phyloP scores from a whole-genome alignment of 1,284 basidiomycete genomes.

The Sporisorium scitamineum region DNA sequence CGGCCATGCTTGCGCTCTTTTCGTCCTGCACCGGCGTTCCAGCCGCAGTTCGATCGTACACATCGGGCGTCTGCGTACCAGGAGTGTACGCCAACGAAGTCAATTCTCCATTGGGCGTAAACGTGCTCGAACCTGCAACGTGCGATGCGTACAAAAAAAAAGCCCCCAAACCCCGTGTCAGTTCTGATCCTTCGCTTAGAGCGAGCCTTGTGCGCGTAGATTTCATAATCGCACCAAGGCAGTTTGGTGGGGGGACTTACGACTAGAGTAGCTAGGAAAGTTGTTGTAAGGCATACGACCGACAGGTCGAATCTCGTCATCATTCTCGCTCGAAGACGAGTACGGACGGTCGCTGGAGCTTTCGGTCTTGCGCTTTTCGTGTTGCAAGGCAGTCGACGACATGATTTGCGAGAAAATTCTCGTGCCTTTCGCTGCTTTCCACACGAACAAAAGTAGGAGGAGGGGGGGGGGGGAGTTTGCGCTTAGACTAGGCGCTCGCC shows the following conservation, averaged over 20 bases:
- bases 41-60: conserved; percentile 18
- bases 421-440: background rate
- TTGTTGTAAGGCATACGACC: conserved; percentile 31
- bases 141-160: background rate
- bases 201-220: background rate
- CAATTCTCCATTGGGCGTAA: conserved; percentile 25
- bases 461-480: background rate
- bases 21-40: conserved; percentile 20
- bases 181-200: background rate
- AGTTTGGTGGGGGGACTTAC: conserved; percentile 22
- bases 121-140: conserved; percentile 25
- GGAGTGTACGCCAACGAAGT: conserved; percentile 18
- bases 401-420: conserved; percentile 20
- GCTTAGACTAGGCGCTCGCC: background rate
- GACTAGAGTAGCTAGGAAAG: conserved; percentile 22
- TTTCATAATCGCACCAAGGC: background rate
- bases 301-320: conserved; percentile 27
- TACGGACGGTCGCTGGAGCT: conserved; percentile 35
- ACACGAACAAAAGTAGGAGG: too few relatives aligned
- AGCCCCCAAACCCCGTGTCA: too few relatives aligned
- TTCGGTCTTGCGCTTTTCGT: conserved; percentile 26
- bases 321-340: conserved; percentile 28
- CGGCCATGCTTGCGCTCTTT: conserved; percentile 17
- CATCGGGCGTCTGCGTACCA: conserved; percentile 18
- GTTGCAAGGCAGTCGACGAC: conserved; percentile 27